Evolutionary conservation across 2,329 filamentous ascomycete genomes (phyloP), one percentile per base, ranked within the genome.

Genomic region (Hysterium pulicare): DNA sequence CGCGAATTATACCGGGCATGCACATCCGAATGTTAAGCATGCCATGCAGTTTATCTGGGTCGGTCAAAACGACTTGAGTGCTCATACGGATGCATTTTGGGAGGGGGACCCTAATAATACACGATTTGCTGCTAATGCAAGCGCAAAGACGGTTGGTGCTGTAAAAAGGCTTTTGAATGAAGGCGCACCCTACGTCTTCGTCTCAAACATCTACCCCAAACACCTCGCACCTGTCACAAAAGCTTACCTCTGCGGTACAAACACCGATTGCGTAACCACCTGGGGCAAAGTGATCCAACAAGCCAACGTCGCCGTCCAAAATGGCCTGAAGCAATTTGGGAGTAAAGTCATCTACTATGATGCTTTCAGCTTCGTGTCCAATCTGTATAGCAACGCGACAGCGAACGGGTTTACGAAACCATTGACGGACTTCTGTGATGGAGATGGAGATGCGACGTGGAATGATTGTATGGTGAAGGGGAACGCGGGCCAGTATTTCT

Each of bases 191-290:
- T 50, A 48, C 33, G 48, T 57, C 41, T 45, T 57, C 22, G 44
- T 55, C 20, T 45, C 53, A 23, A 55, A 55, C 43, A 49, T 57
- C 35, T 54, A 52, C 38, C 48, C 50, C 11, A 54, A 52, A 36
- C 50, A 57, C 30, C 26, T 39, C 20, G 48, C 53, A 11, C 53
- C 51, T 4, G 49, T 54, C 10, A 51, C 42, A 6, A 37, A 35
- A 15, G 41, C 37, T 11, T 56, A 51, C 23, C 44, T 53, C 21
- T 53, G 49, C 41, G 39, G 39, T 16, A 33, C 39, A 5, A 26
- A 26, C n/a, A 35, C 39, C 15, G 9, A 6, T 7, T 47, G 45
- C 44, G 38, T 49, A 11, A 37, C 40, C 15, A 47, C 41, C 5
- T 43, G 41, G 41, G 53, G 48, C 19, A 33, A 39, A 7, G 34